phyloP scores from a whole-genome alignment of 2,329 filamentous ascomycete species.

The Microcyclosporella mali region DNA sequence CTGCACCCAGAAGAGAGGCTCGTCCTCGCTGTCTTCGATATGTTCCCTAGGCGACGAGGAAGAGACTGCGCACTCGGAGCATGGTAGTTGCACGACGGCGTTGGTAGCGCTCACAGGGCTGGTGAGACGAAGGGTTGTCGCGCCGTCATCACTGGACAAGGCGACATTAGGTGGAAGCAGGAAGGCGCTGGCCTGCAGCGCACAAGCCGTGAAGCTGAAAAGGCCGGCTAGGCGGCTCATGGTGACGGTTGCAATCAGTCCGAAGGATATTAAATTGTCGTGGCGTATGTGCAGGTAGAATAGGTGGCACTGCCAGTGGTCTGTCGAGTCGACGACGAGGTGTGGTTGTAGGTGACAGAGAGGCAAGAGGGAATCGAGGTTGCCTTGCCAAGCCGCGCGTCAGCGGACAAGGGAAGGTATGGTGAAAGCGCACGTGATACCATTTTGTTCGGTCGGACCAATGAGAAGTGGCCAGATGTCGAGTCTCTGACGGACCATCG shows the following conservation, averaged over 20 bases:
- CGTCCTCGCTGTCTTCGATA: conserved; percentile 19
- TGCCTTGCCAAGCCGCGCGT: too few species aligned
- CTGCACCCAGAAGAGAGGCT: conserved; percentile 27
- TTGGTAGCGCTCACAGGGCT: conserved; percentile 33
- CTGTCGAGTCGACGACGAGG: too few species aligned
- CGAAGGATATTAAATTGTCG: neutral
- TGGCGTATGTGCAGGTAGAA: too few species aligned
- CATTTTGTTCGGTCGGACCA: too few species aligned
- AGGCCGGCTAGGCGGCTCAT: conserved; percentile 30
- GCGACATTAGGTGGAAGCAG: conserved; percentile 46
- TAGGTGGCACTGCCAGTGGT: too few species aligned
- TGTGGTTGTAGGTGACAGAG: too few species aligned
- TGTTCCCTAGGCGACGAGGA: conserved; percentile 22
- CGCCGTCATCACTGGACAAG: conserved; percentile 35
- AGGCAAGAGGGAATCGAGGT: too few species aligned
- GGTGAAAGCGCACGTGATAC: too few species aligned
- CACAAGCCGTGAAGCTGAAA: conserved; percentile 21
- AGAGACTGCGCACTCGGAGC: conserved; percentile 49
- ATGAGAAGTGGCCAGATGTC: too few species aligned
- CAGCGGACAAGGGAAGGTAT: too few species aligned
- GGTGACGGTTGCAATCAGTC: conserved; percentile 23
- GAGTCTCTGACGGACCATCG: too few species aligned
- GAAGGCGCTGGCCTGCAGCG: conserved; percentile 39
- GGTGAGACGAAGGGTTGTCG: conserved; percentile 5
- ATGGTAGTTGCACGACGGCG: conserved; percentile 47